A percentile compares a stretch with the other conserved stretches of the same genome.
These are phyloP conservation scores for Mucor saturninus DNA, from an alignment of 371 early-diverging fungal species.

Conservation along the genomic window DNA sequence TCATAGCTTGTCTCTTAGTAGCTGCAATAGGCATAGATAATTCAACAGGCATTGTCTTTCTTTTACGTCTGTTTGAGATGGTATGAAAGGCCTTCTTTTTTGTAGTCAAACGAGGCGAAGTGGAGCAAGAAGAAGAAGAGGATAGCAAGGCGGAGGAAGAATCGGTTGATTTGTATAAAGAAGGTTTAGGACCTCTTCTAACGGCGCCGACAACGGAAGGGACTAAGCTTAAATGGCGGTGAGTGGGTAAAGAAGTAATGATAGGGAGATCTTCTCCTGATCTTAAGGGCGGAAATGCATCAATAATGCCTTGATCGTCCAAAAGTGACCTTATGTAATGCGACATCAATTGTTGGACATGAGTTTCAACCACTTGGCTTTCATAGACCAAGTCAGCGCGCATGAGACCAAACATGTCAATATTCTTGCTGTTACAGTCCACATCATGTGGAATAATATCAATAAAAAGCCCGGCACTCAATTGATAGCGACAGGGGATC, in stretches of 20 bases:
- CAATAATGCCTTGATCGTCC: slow-evolving; percentile 47
- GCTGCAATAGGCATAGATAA: background rate
- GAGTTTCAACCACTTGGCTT: slow-evolving; percentile 14
- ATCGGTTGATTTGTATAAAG: background rate
- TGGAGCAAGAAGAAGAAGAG: slow-evolving; percentile 4
- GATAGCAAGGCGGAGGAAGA: background rate
- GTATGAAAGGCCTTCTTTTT: background rate
- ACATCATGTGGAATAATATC: slow-evolving; percentile 54
- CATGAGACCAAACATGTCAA: slow-evolving; percentile 47
- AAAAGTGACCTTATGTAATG: slow-evolving; percentile 34
- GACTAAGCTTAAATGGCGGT: slow-evolving; percentile 48
- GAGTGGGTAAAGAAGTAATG: slow-evolving; percentile 36
- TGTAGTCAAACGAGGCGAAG: background rate
- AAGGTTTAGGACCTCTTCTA: slow-evolving; percentile 23
- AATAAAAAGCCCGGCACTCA: slow-evolving; percentile 36
- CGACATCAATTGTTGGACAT: slow-evolving; percentile 31
- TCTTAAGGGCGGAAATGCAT: slow-evolving; percentile 49
- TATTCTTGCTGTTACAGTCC: slow-evolving; percentile 51
- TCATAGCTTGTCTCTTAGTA: background rate
- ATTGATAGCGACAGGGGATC: slow-evolving; percentile 38
- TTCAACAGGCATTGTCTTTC: background rate
- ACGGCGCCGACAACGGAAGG: slow-evolving; percentile 31
- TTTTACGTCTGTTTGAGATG: background rate
- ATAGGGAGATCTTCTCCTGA: slow-evolving; percentile 30
- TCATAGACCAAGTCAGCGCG: slow-evolving; percentile 47